Evolutionary conservation across 1,284 basidiomycete species (phyloP), one percentile per base, ranked within the genome.

Genomic region (Boletus austroedulis): DNA sequence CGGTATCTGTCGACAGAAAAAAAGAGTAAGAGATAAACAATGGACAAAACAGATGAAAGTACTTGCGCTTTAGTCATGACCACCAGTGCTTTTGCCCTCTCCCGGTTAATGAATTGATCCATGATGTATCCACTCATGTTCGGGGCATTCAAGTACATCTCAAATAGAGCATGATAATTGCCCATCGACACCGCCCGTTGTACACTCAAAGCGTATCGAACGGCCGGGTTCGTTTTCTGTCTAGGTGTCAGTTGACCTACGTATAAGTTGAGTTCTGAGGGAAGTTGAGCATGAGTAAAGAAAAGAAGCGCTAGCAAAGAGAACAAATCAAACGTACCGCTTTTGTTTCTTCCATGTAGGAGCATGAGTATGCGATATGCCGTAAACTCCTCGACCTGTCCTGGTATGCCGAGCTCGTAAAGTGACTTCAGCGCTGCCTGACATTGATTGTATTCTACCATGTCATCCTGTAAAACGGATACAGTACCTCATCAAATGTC

Each of bases 101-200:
- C 97, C 64, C 97, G 85, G 69, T 90, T 87, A 65, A 98, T 90
- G 73, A 99, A 98, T 74, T 98, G 95, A 75, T 99, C 96, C 93
- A 99, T 97, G 70, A 99, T 94, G 75, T 98, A 98, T 57, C 87
- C 95, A 52, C 94, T 94, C 97, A 99, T 98, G 73, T 96, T 96
- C 44, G 95, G 95, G 46, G 94, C 92, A 59, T 82, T 80, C 64
- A 85, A 68, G 76, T 94, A 99, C 51, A 95, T 79, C 62, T 86
- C 82, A 78, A 98, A 99, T 66, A 99, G 85, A 49, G 85, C 82
- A 76, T 93, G 90, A 76, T 98, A 99, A 75, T 99, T 99, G 70
- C 92, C 94, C 72, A 92, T 92, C 47, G 94, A 86, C 59, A 95
- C 76, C 28, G 95, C 90, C 38, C 90, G 86, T 69, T 95, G 93